phyloP scores from a whole-genome alignment of 169 alveolate genomes.

The Hepatocystis sp. region DNA sequence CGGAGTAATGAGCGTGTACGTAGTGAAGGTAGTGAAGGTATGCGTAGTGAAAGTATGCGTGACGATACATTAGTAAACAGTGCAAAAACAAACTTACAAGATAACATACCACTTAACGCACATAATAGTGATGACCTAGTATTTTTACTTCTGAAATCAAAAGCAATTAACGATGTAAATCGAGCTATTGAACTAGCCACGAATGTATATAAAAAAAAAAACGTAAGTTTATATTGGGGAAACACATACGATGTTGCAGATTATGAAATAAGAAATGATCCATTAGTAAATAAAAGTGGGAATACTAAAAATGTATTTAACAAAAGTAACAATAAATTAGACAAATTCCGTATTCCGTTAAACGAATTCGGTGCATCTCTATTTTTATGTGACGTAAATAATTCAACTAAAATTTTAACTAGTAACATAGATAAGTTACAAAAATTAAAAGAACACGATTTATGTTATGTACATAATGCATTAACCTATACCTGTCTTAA shows the following conservation, averaged over 20 bases:
- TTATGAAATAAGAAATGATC: neutral
- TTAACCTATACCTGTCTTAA: conserved; percentile 19
- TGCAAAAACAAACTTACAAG: too few relatives aligned
- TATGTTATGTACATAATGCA: conserved; percentile 67
- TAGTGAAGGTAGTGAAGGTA: too few relatives aligned
- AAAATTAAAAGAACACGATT: conserved; percentile 51
- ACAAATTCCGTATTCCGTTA: conserved; percentile 62
- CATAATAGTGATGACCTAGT: conserved; percentile 65
- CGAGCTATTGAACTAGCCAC: conserved; percentile 48
- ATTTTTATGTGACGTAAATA: conserved; percentile 61
- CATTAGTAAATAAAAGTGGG: too few relatives aligned
- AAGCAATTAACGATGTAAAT: conserved; percentile 27
- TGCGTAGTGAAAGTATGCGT: too few relatives aligned
- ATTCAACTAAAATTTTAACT: conserved; percentile 37
- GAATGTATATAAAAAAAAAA: conserved; percentile 40
- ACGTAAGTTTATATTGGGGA: conserved; percentile 39
- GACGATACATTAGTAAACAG: too few relatives aligned
- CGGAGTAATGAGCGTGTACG: too few relatives aligned
- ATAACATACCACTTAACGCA: too few relatives aligned
- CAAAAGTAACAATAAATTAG: too few relatives aligned
- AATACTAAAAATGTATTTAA: too few relatives aligned
- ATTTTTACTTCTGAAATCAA: conserved; percentile 29
- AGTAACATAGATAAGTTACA: conserved; percentile 43
- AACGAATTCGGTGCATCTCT: conserved; percentile 65
- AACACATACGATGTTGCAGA: conserved; percentile 2